Percentiles rank a stretch among this genome's conserved stretches.
Evolutionary conservation across 2,329 filamentous ascomycete species (phyloP).

Genomic region (Arachnopeziza araneosa): DNA sequence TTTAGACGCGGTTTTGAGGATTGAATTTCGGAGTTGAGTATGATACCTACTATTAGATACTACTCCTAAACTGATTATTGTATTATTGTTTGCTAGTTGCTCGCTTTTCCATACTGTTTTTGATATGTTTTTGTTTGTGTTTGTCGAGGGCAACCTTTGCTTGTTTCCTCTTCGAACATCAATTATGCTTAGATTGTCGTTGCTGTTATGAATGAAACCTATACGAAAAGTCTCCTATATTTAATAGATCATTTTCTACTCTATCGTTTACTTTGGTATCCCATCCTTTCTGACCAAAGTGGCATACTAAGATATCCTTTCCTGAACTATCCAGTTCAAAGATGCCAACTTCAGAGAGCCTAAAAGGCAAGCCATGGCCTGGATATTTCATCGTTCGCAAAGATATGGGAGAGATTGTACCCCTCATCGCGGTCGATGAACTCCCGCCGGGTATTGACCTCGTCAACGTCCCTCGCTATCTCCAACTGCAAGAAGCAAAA

Average conservation of each 20-base stretch:
- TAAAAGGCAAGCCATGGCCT: slow-evolving; percentile 15
- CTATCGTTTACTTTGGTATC: no score
- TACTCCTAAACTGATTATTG: background rate
- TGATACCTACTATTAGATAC: background rate
- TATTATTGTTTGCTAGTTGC: background rate
- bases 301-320: background rate
- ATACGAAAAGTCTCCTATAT: no score
- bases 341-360: background rate
- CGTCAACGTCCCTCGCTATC: slow-evolving; percentile 35
- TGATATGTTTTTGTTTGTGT: background rate
- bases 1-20: slow-evolving; percentile 61
- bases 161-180: background rate
- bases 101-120: background rate
- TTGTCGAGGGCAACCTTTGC: no score
- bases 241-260: no score
- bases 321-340: background rate
- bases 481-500: slow-evolving; percentile 22
- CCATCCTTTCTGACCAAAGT: no score
- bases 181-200: no score
- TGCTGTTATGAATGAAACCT: no score
- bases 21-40: slow-evolving; percentile 43
- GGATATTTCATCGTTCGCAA: slow-evolving; percentile 43
- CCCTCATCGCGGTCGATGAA: slow-evolving; percentile 49
- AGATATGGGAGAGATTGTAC: slow-evolving; percentile 38
- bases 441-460: slow-evolving; percentile 36